Percentiles rank a stretch among this genome's conserved stretches.
Conservation (phyloP, 495 filamentous ascomycete genomes). For the Penicillium antarcticum region DNA sequence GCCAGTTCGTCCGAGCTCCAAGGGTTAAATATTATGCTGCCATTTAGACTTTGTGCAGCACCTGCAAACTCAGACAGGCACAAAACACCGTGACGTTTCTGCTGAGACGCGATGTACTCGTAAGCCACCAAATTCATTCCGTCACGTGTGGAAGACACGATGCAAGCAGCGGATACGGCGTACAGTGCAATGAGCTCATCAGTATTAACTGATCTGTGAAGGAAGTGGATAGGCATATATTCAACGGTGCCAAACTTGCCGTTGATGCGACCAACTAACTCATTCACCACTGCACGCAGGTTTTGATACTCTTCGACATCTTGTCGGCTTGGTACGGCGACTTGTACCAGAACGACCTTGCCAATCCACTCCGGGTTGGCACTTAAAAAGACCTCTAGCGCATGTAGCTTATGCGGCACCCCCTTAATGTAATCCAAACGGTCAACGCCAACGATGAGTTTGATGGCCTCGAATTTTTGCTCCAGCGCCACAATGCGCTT, state of each 20-base stretch:
- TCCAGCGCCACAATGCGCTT: too few relatives aligned
- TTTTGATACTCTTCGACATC: too few relatives aligned
- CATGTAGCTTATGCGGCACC: too few relatives aligned
- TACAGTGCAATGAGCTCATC: constrained; percentile 93
- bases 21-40: constrained; percentile 89
- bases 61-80: constrained; percentile 95
- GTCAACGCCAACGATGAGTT: too few relatives aligned
- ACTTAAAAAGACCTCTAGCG: too few relatives aligned
- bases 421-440: too few relatives aligned
- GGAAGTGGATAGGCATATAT: constrained; percentile 97
- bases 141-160: constrained; percentile 91
- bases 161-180: constrained; percentile 87
- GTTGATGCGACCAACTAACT: constrained; percentile 91
- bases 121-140: constrained; percentile 99
- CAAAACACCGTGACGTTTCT: constrained; percentile 83
- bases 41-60: constrained; percentile 88
- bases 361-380: too few relatives aligned
- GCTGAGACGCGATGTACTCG: constrained; percentile 93
- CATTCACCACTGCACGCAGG: too few relatives aligned
- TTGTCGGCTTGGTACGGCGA: too few relatives aligned
- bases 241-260: constrained; percentile 93
- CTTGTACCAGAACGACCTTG: too few relatives aligned
- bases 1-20: constrained; percentile 98
- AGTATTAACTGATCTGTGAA: constrained; percentile 89
- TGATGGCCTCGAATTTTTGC: too few relatives aligned